Conservation (phyloP, 176 grass and related monocot species). For the Juncus inflexus region DNA sequence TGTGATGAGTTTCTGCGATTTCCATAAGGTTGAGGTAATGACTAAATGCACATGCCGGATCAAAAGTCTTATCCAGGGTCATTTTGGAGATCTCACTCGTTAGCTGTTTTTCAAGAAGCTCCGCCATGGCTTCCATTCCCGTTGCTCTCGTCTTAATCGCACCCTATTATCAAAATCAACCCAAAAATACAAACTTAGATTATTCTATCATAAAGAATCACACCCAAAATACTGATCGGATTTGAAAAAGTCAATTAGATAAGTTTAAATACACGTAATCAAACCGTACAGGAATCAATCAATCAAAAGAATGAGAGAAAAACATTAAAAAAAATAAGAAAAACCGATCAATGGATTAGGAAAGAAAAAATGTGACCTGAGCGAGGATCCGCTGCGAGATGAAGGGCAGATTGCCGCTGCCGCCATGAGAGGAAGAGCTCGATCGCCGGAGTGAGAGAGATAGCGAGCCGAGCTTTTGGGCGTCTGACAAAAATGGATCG, state of each 20-base stretch:
- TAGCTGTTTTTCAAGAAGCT: conserved; percentile 57
- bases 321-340: too few relatives aligned
- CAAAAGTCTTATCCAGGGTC: conserved; percentile 60
- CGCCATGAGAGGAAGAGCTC: too few relatives aligned
- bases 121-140: conserved; percentile 57
- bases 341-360: not conserved
- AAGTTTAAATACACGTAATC: too few relatives aligned
- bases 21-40: conserved; percentile 74
- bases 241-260: too few relatives aligned
- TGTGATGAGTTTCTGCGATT: conserved; percentile 71
- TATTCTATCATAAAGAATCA: not conserved
- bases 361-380: conserved; percentile 27
- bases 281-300: too few relatives aligned
- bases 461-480: too few relatives aligned
- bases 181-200: conserved; percentile 10
- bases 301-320: not conserved
- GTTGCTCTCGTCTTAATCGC: conserved; percentile 57
- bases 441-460: too few relatives aligned
- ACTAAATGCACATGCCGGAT: conserved; percentile 54
- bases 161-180: conserved; percentile 16
- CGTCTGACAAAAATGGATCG: too few relatives aligned
- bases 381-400: conserved; percentile 62
- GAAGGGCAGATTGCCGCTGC: conserved; percentile 15
- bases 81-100: conserved; percentile 51
- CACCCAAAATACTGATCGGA: too few relatives aligned